These are phyloP conservation scores for Aspergillus proliferans DNA, from an alignment of 2,329 filamentous ascomycete genomes.

Conservation along the genomic window DNA sequence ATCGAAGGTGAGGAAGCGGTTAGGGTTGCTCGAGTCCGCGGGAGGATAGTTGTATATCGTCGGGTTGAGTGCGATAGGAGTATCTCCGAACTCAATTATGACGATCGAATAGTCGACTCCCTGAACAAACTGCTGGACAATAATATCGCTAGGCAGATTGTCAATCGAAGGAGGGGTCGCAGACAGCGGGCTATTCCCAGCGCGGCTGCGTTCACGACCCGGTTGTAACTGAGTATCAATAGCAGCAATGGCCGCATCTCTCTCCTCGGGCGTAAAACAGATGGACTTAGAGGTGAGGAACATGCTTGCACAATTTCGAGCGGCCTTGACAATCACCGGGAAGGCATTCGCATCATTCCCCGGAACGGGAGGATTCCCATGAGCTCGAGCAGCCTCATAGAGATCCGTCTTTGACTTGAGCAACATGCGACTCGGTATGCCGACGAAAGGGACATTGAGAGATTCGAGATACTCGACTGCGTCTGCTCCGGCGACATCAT, in stretches of 20 bases:
- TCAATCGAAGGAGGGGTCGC: no score
- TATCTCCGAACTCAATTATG: conserved; percentile 16
- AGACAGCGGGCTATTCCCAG: no score
- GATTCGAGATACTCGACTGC: conserved; percentile 17
- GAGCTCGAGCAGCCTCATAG: conserved; percentile 9
- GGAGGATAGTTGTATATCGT: background rate
- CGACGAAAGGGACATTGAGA: conserved; percentile 11
- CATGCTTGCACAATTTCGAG: no score
- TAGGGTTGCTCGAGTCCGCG: conserved; percentile 4
- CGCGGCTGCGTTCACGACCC: no score
- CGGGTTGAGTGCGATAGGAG: conserved; percentile 8
- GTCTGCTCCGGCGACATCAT: conserved; percentile 16
- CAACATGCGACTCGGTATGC: conserved; percentile 14
- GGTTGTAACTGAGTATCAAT: no score
- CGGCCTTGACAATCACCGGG: conserved; percentile 11
- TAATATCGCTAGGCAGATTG: no score
- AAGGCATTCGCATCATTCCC: conserved; percentile 9
- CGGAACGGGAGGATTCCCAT: conserved; percentile 11
- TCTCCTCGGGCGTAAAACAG: no score
- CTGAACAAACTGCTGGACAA: no score
- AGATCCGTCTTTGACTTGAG: conserved; percentile 16
- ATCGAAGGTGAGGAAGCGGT: conserved; percentile 15
- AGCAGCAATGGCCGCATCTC: no score
- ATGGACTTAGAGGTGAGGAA: no score
- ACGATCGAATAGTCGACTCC: conserved; percentile 11